These are phyloP conservation scores for Diutina siamensis DNA, from an alignment of 1,139 yeast species.

Conservation along the genomic window DNA sequence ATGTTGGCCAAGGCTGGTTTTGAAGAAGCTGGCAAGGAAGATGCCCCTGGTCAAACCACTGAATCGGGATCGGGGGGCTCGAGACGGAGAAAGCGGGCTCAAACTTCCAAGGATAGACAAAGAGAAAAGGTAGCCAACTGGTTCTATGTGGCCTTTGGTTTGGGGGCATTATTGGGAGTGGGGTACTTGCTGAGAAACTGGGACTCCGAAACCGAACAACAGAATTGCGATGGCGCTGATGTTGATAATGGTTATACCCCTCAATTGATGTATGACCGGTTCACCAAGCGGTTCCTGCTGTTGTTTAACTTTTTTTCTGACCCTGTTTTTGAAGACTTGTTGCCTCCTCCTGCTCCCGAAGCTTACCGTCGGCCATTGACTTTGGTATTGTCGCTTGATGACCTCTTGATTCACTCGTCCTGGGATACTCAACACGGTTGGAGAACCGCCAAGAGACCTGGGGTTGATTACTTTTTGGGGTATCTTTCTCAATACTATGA, in stretches of 20 bases:
- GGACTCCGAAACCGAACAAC: conserved; percentile 68
- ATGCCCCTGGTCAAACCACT: conserved; percentile 8
- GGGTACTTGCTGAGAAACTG: conserved; percentile 79
- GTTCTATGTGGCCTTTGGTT: conserved; percentile 54
- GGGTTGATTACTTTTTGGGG: conserved; percentile 90
- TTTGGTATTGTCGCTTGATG: conserved; percentile 80
- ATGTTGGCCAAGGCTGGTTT: conserved; percentile 76
- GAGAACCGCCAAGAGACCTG: conserved; percentile 99
- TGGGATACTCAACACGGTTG: conserved; percentile 93
- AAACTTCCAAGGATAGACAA: conserved; percentile 50
- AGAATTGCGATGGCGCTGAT: conserved; percentile 33
- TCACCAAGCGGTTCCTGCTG: conserved; percentile 59
- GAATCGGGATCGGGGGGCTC: conserved; percentile 9
- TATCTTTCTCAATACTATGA: conserved; percentile 93
- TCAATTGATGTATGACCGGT: conserved; percentile 52
- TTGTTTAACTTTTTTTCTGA: conserved; percentile 81
- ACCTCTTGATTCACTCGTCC: conserved; percentile 77
- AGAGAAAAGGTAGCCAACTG: conserved; percentile 57
- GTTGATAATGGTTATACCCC: conserved; percentile 64
- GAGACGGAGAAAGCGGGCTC: conserved; percentile 40
- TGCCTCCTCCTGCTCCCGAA: conserved; percentile 81
- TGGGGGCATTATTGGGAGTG: conserved; percentile 49
- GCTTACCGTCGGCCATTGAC: conserved; percentile 92
- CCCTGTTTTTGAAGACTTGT: conserved; percentile 84
- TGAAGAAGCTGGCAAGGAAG: conserved; percentile 23